Percentiles rank a stretch among this genome's conserved stretches.
These are phyloP conservation scores for Globisporangium carolinianum DNA, from an alignment of 352 stramenopile genomes.

Conservation along the genomic window DNA sequence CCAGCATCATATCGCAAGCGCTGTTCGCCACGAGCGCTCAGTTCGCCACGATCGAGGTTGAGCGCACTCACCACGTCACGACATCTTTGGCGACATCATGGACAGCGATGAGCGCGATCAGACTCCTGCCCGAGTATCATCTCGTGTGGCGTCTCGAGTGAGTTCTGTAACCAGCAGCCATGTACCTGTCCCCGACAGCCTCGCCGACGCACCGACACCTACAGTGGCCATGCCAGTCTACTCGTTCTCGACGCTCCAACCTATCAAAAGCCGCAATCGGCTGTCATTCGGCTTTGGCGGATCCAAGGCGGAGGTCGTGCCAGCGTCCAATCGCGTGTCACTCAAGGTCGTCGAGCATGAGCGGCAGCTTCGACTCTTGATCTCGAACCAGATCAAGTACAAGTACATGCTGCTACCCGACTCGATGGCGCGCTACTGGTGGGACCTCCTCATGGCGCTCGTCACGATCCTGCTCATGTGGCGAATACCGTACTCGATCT, in stretches of 20 bases:
- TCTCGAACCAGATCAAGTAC: conserved; percentile 18
- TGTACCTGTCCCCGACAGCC: neutral
- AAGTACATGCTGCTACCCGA: conserved; percentile 45
- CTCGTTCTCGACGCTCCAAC: conserved; percentile 7
- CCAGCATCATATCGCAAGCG: no score
- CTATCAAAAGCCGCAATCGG: conserved; percentile 3
- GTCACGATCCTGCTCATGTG: conserved; percentile 52
- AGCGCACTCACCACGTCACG: no score
- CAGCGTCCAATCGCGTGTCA: conserved; percentile 46
- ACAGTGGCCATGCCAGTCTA: neutral
- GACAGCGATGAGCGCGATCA: no score
- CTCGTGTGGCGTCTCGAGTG: neutral
- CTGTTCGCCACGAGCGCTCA: no score
- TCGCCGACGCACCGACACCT: neutral
- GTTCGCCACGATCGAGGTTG: no score
- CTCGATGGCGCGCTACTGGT: conserved; percentile 36
- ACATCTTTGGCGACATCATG: no score
- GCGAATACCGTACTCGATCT: conserved; percentile 51
- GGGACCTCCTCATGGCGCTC: conserved; percentile 44
- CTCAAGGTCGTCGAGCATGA: conserved; percentile 50
- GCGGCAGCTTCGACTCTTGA: conserved; percentile 27
- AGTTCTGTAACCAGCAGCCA: neutral
- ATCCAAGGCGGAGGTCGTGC: conserved; percentile 32
- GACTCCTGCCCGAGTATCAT: neutral
- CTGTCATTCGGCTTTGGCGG: conserved; percentile 7